Base-by-base conservation (phyloP, 202 grass and related monocot genomes). In the Sporobolus alterniflorus region DNA sequence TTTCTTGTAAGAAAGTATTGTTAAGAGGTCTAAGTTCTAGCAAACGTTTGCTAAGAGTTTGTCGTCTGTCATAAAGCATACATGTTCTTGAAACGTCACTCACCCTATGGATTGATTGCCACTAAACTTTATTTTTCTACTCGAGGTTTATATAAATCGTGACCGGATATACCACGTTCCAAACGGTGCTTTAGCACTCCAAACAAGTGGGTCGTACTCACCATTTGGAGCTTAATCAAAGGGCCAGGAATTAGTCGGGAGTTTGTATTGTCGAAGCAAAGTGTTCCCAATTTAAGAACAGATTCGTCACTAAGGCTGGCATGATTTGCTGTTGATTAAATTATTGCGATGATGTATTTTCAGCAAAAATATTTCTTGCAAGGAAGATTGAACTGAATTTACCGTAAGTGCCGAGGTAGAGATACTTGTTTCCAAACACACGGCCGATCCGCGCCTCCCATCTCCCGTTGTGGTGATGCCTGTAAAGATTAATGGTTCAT, bases 341-440 rank as follows among this genome's bases (percentile, higher is more conserved):
- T 50, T 31, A n/a, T 51, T 51, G 11, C 21, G 13, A 22, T 24
- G 11, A 3, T 6, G 36, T 11, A 34, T 30, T 52, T 74, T 83
- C 1, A 26, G 41, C 0, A 44, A 68, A 44, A 22, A 1, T 1
- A 6, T 78, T 69, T 70, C 7, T 3, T 2, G 7, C 34, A 74
- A 76, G 42, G 26, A 39, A 39, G 36, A 39, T 6, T 4, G 8
- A 72, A 79, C 2, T 52, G 3, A 84, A 80, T 63, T 22, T 91
- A 98, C 95, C 95, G 20, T 95, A 98, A 25, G 95, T 98, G 62
- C 95, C 95, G 25, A 98, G 95, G 82, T 98, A 98, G 42, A 98
- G 95, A 43, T 98, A 98, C 83, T 95, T 98, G 78, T 98, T 98
- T n/a, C 95, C 95, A 22, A 93, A 91, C 26, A 98, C 92, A 6